Conservation (phyloP, 140 eudicot species). For the Oenanthe javanica region DNA sequence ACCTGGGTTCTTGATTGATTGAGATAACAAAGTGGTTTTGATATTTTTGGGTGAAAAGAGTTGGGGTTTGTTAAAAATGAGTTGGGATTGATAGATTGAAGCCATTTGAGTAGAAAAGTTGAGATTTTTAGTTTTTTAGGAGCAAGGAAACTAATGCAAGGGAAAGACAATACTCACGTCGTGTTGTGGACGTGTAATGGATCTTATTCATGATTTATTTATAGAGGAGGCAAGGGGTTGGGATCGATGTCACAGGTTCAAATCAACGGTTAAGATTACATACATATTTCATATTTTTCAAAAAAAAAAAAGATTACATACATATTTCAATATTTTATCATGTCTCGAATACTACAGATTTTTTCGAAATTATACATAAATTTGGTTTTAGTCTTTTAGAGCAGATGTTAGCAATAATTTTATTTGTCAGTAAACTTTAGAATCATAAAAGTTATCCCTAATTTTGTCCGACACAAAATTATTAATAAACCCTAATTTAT, state of each 20-base stretch:
- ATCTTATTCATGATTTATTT: neutral
- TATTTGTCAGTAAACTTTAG: no score
- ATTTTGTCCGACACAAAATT: no score
- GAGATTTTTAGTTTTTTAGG: neutral
- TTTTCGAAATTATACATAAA: no score
- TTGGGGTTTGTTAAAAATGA: constrained; percentile 35
- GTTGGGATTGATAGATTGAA: constrained; percentile 47
- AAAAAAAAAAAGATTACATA: no score
- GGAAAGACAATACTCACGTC: neutral
- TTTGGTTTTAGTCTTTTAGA: no score
- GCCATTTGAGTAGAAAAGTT: constrained; percentile 32
- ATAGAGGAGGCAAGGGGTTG: neutral
- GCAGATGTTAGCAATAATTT: no score
- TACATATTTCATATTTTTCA: no score
- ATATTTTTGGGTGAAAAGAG: constrained; percentile 16
- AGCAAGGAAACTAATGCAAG: neutral
- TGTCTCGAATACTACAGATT: no score
- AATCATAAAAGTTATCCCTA: no score
- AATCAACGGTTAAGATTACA: neutral
- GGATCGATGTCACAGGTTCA: neutral
- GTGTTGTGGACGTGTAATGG: neutral
- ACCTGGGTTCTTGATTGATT: constrained; percentile 24
- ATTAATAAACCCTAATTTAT: no score
- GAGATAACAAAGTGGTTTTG: constrained; percentile 16
- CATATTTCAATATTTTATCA: no score